Conservation (phyloP, 2,329 filamentous ascomycete genomes). For the Clarireedia monteithiana region DNA sequence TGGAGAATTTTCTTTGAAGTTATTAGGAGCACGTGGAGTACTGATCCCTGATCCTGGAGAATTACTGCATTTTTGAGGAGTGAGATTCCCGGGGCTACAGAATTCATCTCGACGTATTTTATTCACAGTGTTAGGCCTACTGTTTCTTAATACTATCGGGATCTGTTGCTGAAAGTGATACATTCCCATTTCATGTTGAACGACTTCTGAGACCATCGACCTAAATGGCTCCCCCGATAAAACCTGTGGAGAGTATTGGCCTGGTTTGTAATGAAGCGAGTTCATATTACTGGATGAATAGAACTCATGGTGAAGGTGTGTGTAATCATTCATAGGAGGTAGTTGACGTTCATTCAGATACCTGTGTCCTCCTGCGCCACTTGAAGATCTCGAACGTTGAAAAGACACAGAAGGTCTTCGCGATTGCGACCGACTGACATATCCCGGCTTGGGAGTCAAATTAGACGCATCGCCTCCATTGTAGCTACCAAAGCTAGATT, state of each 20-base stretch:
- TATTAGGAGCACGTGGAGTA: not conserved
- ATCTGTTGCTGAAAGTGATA: constrained; percentile 2
- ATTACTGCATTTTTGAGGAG: not conserved
- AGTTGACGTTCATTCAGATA: not conserved
- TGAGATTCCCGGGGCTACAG: no score
- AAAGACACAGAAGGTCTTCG: constrained; percentile 2
- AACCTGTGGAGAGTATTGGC: not conserved
- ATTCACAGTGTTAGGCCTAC: not conserved
- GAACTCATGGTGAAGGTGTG: not conserved
- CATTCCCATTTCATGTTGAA: constrained; percentile 6
- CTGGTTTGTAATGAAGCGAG: not conserved
- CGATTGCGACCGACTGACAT: not conserved
- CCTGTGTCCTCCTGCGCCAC: not conserved
- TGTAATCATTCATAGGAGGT: not conserved
- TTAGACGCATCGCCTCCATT: not conserved
- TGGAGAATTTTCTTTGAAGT: constrained; percentile 8
- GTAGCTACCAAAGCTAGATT: constrained; percentile 6
- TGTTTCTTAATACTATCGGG: not conserved
- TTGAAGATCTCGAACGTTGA: constrained; percentile 5
- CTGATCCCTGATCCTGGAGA: not conserved
- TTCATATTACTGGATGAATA: not conserved
- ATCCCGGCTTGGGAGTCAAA: not conserved
- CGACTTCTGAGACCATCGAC: constrained; percentile 1
- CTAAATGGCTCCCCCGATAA: not conserved
- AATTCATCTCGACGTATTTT: no score